Evolutionary conservation across 176 grass and related monocot species (phyloP).

Genomic region (Bothriochloa decipiens): DNA sequence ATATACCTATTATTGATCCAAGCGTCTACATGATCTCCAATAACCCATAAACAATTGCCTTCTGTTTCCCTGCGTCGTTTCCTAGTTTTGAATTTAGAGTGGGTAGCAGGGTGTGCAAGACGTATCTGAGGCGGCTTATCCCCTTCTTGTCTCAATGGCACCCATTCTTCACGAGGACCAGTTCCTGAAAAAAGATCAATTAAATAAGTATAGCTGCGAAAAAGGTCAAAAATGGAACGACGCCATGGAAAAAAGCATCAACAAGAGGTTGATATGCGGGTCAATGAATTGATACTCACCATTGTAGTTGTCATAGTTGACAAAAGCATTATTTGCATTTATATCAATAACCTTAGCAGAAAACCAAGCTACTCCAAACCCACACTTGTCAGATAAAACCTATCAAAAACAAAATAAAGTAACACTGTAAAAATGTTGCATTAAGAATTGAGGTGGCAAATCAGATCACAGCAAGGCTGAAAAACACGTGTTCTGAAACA

Average conservation of each 20-base stretch:
- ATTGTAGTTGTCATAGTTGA: constrained; percentile 65
- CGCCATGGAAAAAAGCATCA: neutral
- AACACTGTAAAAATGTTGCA: constrained; percentile 21
- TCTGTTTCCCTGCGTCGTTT: constrained; percentile 77
- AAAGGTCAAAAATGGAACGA: neutral
- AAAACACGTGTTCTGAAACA: neutral
- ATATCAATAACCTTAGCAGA: constrained; percentile 83
- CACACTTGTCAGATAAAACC: constrained; percentile 61
- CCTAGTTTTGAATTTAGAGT: constrained; percentile 75
- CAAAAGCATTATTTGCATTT: constrained; percentile 64
- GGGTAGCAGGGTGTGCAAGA: constrained; percentile 56
- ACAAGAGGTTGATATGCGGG: constrained; percentile 33
- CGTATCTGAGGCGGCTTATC: constrained; percentile 76
- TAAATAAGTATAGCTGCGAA: neutral
- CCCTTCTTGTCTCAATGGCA: constrained; percentile 59
- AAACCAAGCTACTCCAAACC: constrained; percentile 77
- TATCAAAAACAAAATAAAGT: constrained; percentile 43
- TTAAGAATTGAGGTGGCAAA: neutral
- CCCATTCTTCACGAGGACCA: constrained; percentile 63
- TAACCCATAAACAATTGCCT: constrained; percentile 66
- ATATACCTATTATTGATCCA: constrained; percentile 85
- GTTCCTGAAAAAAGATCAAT: constrained; percentile 51
- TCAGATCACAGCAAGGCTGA: constrained; percentile 2
- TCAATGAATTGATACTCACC: constrained; percentile 56
- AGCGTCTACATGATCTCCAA: constrained; percentile 89